A percentile compares a stretch with the other conserved stretches of the same genome.
Conservation (phyloP, 768 basidiomycete genomes). For the Russula dissimulans region DNA sequence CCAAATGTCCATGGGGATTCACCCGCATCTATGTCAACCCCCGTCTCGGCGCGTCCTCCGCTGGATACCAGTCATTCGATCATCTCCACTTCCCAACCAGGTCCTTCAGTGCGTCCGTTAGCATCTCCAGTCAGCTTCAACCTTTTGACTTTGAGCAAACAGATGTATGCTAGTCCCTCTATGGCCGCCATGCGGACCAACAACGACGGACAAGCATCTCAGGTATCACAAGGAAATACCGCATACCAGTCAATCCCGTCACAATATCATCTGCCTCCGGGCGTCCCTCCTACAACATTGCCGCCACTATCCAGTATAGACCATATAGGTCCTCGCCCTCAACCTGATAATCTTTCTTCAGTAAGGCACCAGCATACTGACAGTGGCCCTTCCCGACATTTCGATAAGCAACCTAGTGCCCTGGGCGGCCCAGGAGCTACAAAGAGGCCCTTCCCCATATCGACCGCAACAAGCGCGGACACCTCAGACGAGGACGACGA, state of each 20-base stretch:
- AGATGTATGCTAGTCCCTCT: constrained; percentile 16
- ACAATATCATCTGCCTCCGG: constrained; percentile 7
- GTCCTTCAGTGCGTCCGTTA: constrained; percentile 24
- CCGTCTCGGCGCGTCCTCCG: constrained; percentile 28
- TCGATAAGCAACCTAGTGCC: constrained; percentile 21
- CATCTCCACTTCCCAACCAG: constrained; percentile 21
- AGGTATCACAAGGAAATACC: constrained; percentile 1
- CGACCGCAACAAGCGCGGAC: constrained; percentile 66
- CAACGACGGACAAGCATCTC: constrained; percentile 3
- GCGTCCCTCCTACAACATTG: constrained; percentile 13
- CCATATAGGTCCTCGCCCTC: constrained; percentile 12
- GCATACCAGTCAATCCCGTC: constrained; percentile 9
- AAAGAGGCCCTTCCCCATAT: constrained; percentile 54
- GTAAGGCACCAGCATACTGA: constrained; percentile 49
- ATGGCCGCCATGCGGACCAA: neutral
- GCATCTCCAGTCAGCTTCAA: neutral
- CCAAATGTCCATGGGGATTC: constrained; percentile 56
- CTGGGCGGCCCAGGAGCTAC: constrained; percentile 28
- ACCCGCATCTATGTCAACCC: constrained; percentile 33
- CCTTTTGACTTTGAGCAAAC: neutral
- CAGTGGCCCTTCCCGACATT: constrained; percentile 23
- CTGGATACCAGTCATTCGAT: constrained; percentile 22
- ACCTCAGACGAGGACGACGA: constrained; percentile 83
- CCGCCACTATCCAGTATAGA: constrained; percentile 19
- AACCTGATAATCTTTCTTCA: constrained; percentile 46